Base-by-base conservation (phyloP, 352 stramenopile species). In the Aphanomyces invadans region DNA sequence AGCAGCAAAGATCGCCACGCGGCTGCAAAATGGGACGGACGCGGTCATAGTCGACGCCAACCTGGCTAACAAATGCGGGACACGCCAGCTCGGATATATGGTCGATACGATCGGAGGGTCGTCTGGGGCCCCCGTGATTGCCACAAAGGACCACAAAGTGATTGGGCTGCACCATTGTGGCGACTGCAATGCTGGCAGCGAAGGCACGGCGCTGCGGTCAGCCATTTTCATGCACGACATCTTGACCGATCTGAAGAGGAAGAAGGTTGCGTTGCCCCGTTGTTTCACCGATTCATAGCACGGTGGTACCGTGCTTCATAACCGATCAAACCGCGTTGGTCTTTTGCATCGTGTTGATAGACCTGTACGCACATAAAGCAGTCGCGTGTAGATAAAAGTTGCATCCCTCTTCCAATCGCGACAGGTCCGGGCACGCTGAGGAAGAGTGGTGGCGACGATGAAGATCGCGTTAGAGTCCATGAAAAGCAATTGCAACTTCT, bases 141-240 rank as follows among this genome's bases (percentile, higher is more conserved):
- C 79, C 19, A 71, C 71, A 11, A n/a, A 64, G 0, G 80, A 89
- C 63, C 73, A 87, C 65, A 76, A 74, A n/a, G 80, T 89, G 17
- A 65, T 87, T 33, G 80, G 77, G 19, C 70, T 89, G n/a, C 77
- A 89, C 62, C 80, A 86, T 56, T 89, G 80, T 63, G 80, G 80
- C 3, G 67, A 84, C 48, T 73, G 67, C 48, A 86, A 79, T 32
- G 70, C 73, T 2, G 86, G 86, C 48, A 85, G 73, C 2, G 80
- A 78, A 0, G 72, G 87, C 12, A 74, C 74, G 23, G 73, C 77
- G 0, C 72, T 66, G 29, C 61, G 32, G 19, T 70, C 69, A 15
- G 65, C 72, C 9, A 68, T 74, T 15, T 60, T 28, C 0, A 3
- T 75, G 26, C 42, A 25, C 29, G 46, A 67, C 21, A 83, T 89